Conservation (phyloP, 192 early-diverging fungal genomes). For the Coemansia sp. region DNA sequence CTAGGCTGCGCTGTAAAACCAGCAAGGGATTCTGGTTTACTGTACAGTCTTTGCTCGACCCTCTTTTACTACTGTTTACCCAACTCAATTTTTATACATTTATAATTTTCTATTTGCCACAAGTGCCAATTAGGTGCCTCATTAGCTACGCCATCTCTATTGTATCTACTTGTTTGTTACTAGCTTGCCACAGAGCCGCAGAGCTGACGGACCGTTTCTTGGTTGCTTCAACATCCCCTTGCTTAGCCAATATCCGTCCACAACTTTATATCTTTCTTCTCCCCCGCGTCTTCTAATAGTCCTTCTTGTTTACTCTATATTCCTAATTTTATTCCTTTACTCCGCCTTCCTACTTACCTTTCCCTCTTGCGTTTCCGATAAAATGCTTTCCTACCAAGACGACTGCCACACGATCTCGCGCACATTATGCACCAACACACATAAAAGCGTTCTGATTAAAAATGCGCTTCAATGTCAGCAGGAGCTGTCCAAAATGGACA, state of each 20-base stretch:
- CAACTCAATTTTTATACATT: slow-evolving; percentile 1
- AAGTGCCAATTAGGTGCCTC: too few relatives aligned
- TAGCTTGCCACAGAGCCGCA: background rate
- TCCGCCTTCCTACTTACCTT: background rate
- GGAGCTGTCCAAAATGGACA: slow-evolving; percentile 14
- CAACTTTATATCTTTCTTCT: background rate
- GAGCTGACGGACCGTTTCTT: background rate
- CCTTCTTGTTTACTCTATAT: background rate
- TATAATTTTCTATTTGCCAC: background rate
- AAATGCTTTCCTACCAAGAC: slow-evolving; percentile 18
- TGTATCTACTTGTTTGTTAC: background rate
- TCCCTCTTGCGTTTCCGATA: background rate
- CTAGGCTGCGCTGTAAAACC: too few relatives aligned
- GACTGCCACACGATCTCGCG: slow-evolving; percentile 27
- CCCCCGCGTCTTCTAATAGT: background rate
- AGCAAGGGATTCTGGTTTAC: too few relatives aligned
- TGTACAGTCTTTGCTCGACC: background rate
- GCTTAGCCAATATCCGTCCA: slow-evolving; percentile 7
- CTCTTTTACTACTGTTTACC: slow-evolving; percentile 2
- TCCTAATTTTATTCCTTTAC: background rate
- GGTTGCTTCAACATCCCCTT: slow-evolving; percentile 2
- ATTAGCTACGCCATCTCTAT: slow-evolving; percentile 1
- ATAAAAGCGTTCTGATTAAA: slow-evolving; percentile 39
- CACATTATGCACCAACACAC: slow-evolving; percentile 39
- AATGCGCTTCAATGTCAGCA: slow-evolving; percentile 45